phyloP scores from a whole-genome alignment of 2,329 filamentous ascomycete genomes.

The Trichoderma sp. region DNA sequence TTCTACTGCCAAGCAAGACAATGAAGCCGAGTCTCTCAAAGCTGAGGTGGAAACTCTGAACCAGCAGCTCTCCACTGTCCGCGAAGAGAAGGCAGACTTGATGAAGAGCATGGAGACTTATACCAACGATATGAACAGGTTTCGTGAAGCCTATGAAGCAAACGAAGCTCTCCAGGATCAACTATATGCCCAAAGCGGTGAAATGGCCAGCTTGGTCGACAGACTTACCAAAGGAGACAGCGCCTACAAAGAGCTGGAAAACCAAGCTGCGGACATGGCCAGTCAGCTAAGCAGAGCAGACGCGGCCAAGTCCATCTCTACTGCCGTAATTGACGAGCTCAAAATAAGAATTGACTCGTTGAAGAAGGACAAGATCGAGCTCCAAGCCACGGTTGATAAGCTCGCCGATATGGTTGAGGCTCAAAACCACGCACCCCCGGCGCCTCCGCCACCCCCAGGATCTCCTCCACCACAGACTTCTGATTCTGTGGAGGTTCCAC shows the following conservation, averaged over 20 bases:
- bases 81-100: slow-evolving; percentile 71
- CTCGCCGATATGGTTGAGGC: slow-evolving; percentile 50
- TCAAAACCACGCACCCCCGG: slow-evolving; percentile 30
- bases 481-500: slow-evolving; percentile 2
- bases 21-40: slow-evolving; percentile 72
- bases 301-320: slow-evolving; percentile 47
- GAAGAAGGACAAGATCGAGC: slow-evolving; percentile 41
- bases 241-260: slow-evolving; percentile 51
- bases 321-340: slow-evolving; percentile 47
- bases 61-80: slow-evolving; percentile 69
- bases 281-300: slow-evolving; percentile 46
- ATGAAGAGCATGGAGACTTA: slow-evolving; percentile 69
- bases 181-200: slow-evolving; percentile 52
- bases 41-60: slow-evolving; percentile 69
- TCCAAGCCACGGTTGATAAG: slow-evolving; percentile 43
- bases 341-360: slow-evolving; percentile 44
- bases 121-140: slow-evolving; percentile 63
- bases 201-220: slow-evolving; percentile 56
- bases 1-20: slow-evolving; percentile 59
- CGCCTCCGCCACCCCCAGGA: slow-evolving; percentile 32
- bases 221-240: slow-evolving; percentile 50
- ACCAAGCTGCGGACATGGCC: slow-evolving; percentile 46
- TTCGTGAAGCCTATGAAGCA: slow-evolving; percentile 46
- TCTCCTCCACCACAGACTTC: slow-evolving; percentile 35
- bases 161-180: slow-evolving; percentile 55